Evolutionary conservation across 352 stramenopile species (phyloP), one percentile per base, ranked within the genome.

Genomic region (Phytophthora ramorum): DNA sequence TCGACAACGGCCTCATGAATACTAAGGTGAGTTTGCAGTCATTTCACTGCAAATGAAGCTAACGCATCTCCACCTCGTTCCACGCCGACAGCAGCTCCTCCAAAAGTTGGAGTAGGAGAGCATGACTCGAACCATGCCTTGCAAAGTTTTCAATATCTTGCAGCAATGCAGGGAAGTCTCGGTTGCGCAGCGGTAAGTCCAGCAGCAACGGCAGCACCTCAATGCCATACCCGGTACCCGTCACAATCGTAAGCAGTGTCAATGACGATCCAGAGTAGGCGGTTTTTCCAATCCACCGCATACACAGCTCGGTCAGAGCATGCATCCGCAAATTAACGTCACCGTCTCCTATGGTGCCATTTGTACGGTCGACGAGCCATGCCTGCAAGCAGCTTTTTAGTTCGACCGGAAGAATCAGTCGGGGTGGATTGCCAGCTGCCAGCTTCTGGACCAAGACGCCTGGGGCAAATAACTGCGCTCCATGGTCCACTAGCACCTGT

Each of bases 191-290:
- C 20, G 64, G 64, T 10, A 72, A 52, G 32, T 63, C 26, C 8
- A 68, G 13, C 8, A 72, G 35, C 14, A 68, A 19, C 0, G 64
- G 51, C 13, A 73, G 10, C 9, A 63, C n/a, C 9, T 73, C 64
- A 10, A 40, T 32, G 19, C 19, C 51, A 24, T 68, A 68, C 7
- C 64, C 64, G 3, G 52, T 58, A 38, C 37, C 51, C 16, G 45
- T 44, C 10, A 64, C n/a, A 34, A 55, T 30, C 16, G 45, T 7
- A 3, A 61, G 35, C 8, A 67, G 19, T 3, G 44, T 37, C 17
- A 43, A 3, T 24, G 34, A 67, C 7, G 13, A 20, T 16, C 48
- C 62, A 20, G 9, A 4, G 38, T 20, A 55, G 5, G 19, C 14
- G n/a, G 30, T 40, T 47, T n/a, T 44, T 5, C 26, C 53, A 3